Evolutionary conservation across 352 stramenopile species (phyloP).

Genomic region (Pythium biforme): DNA sequence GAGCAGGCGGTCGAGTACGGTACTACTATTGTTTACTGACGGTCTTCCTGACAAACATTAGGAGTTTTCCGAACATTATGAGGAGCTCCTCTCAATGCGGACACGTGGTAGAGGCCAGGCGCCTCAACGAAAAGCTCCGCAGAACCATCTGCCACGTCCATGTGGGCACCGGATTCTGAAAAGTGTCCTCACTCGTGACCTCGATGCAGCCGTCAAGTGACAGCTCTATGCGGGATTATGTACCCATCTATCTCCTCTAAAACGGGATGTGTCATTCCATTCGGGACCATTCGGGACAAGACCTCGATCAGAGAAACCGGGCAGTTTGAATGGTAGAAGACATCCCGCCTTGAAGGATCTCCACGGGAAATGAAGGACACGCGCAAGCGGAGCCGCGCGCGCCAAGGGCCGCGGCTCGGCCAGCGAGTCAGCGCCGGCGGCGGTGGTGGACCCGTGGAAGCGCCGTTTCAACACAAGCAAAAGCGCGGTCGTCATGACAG

Average conservation of each 20-base stretch:
- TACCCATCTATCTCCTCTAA: not conserved
- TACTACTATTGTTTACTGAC: too few species aligned
- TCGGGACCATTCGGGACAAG: too few species aligned
- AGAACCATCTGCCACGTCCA: not conserved
- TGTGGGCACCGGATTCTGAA: not conserved
- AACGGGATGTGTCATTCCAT: too few species aligned
- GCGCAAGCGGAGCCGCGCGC: not conserved
- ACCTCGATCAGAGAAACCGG: too few species aligned
- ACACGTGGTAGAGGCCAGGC: not conserved
- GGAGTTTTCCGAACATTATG: not conserved
- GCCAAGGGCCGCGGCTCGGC: too few species aligned
- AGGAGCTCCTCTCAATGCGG: not conserved
- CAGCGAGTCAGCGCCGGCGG: too few species aligned
- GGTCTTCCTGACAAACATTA: too few species aligned
- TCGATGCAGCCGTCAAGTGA: not conserved
- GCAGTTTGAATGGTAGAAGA: not conserved
- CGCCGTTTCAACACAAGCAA: not conserved
- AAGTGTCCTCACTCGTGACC: not conserved
- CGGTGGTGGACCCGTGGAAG: too few species aligned
- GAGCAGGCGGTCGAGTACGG: too few species aligned
- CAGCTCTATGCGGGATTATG: not conserved
- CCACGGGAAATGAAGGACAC: not conserved
- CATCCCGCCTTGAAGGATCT: too few species aligned
- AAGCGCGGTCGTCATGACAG: not conserved
- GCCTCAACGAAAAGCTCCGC: not conserved